Conservation (phyloP, 2,329 filamentous ascomycete genomes). For the Podosphaera fusca region DNA sequence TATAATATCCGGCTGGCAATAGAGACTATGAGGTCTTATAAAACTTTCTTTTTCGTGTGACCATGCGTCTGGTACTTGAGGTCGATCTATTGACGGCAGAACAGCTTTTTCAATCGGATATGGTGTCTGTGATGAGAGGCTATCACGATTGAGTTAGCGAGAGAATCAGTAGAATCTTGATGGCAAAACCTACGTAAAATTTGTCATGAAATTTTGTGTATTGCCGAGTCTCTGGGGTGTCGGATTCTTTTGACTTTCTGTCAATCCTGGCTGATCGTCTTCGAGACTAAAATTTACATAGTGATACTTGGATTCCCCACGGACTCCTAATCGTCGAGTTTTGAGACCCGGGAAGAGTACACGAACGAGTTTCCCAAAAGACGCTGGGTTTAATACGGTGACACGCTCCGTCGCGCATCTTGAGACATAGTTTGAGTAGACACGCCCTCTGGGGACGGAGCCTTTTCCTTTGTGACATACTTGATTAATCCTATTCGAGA, state of each 20-base stretch:
- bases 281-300: slow-evolving; percentile 48
- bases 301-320: slow-evolving; percentile 96
- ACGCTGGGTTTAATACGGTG: slow-evolving; percentile 85
- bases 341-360: slow-evolving; percentile 91
- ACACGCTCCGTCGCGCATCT: slow-evolving; percentile 84
- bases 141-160: slow-evolving; percentile 9
- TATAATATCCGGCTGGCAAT: slow-evolving; percentile 32
- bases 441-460: slow-evolving; percentile 75
- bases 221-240: slow-evolving; percentile 28
- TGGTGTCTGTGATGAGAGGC: slow-evolving; percentile 11
- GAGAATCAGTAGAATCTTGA: background rate
- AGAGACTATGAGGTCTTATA: slow-evolving; percentile 26
- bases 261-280: slow-evolving; percentile 24
- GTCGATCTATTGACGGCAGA: slow-evolving; percentile 20
- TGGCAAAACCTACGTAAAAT: slow-evolving; percentile 23
- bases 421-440: slow-evolving; percentile 88
- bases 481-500: slow-evolving; percentile 38
- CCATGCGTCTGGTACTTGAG: slow-evolving; percentile 15
- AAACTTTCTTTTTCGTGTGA: slow-evolving; percentile 14
- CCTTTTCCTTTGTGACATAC: slow-evolving; percentile 54
- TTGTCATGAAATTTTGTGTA: slow-evolving; percentile 23
- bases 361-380: slow-evolving; percentile 88
- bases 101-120: slow-evolving; percentile 16
- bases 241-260: slow-evolving; percentile 21
- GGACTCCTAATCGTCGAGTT: slow-evolving; percentile 72